Conservation (phyloP, 2,329 filamentous ascomycete species). For the Microsporum canis region DNA sequence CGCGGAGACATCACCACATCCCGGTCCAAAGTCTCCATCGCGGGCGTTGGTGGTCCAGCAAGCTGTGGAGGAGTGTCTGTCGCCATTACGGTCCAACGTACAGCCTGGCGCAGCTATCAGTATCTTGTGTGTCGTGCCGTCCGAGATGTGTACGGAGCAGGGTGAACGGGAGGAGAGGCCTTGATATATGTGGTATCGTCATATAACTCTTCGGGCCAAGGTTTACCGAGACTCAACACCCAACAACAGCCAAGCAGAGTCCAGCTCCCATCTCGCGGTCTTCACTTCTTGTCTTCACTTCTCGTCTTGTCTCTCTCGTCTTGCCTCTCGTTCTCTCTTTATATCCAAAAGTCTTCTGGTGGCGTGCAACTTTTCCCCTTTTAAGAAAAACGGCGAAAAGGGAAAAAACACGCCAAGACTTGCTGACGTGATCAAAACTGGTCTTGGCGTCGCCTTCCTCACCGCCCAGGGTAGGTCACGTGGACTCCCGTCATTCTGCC, state of each 20-base stretch:
- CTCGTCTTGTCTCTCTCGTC: too few relatives aligned
- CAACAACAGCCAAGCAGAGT: too few relatives aligned
- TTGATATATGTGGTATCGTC: background rate
- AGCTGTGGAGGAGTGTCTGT: background rate
- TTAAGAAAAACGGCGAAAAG: too few relatives aligned
- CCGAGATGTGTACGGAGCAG: background rate
- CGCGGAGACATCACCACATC: constrained; percentile 11
- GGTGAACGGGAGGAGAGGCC: background rate
- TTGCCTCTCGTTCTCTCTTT: too few relatives aligned
- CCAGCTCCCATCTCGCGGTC: too few relatives aligned
- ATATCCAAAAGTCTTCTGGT: background rate
- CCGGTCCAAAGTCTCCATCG: background rate
- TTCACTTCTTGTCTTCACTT: too few relatives aligned
- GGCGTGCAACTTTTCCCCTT: too few relatives aligned
- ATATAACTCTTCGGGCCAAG: background rate
- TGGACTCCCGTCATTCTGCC: background rate
- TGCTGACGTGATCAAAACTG: background rate
- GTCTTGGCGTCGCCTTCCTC: background rate
- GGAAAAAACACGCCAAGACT: background rate
- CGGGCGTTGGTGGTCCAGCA: background rate
- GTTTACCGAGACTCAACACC: background rate
- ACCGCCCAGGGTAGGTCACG: background rate
- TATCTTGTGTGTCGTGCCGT: background rate
- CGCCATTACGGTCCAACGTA: constrained; percentile 1
- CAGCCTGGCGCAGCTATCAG: background rate